Evolutionary conservation across 306 rosid genomes (phyloP), one percentile per base, ranked within the genome.

Genomic region (Boehmeria nivea): DNA sequence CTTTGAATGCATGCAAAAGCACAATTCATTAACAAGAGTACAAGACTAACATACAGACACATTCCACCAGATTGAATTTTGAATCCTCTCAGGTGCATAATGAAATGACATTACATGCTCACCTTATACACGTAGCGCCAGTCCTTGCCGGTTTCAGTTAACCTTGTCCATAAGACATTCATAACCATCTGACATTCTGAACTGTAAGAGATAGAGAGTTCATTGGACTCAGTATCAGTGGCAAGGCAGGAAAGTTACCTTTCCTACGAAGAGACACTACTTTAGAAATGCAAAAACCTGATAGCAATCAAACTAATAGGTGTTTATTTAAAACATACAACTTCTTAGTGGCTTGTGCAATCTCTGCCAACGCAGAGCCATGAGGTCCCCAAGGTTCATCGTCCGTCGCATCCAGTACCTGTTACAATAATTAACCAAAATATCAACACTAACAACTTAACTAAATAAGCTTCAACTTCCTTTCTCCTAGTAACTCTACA

Each of bases 371-470:
- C 0, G 77, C 99, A 69, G 95, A 62, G 66, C 99, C 99, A 68
- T 93, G 99, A 77, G 99, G 99, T 72, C 99, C 99, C 99, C 99
- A 93, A 55, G 99, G 99, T 72, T 93, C 99, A 76, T 79, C 77
- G 43, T 93, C 99, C 39, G 99, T 93, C 26, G 99, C 96, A 81
- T 93, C 99, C 84, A 93, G 59, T 12, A 87, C 99, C 96, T 93
- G 73, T 31, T 42, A 43, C 34, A 34, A 19, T 54, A 49, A 43
- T 45, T 24, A 50, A 54, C 13, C 16, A 54, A 65, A 51, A n/a
- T 37, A 48, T n/a, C n/a, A 38, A 13, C 17, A 14, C 28, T 20
- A 21, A 14, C 10, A 15, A 31, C 7, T 27, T 1, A 1, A 22
- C 54, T 50, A 24, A 50, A n/a, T 16, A 53, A 27, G 22, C 23